Conservation (phyloP, 306 rosid species). For the Carpinus viminea region DNA sequence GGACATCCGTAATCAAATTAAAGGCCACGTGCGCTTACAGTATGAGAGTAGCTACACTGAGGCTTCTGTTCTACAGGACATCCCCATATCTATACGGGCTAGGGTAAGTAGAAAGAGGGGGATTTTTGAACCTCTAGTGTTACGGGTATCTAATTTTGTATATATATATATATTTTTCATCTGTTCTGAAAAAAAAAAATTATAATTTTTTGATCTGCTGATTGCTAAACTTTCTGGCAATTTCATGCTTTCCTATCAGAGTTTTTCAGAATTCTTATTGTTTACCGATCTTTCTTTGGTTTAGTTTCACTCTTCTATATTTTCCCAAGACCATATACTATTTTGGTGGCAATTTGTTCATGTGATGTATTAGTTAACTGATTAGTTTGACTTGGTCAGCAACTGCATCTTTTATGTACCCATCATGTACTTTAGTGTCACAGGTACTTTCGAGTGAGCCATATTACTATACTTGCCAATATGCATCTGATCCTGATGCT, state of each 20-base stretch:
- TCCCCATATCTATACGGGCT: conserved; percentile 85
- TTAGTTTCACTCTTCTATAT: background rate
- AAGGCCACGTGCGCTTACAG: conserved; percentile 88
- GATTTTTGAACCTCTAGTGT: conserved; percentile 16
- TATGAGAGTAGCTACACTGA: conserved; percentile 93
- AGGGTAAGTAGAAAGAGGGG: conserved; percentile 53
- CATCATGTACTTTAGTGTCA: background rate
- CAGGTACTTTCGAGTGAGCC: background rate
- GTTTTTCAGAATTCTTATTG: background rate
- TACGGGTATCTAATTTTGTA: background rate
- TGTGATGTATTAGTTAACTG: background rate
- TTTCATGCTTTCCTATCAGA: background rate
- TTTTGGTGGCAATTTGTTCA: background rate
- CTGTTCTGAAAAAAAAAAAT: background rate
- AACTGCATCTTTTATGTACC: background rate
- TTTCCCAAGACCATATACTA: background rate
- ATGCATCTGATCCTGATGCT: conserved; percentile 4
- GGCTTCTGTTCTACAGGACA: conserved; percentile 72
- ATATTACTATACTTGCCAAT: background rate
- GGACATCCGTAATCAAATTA: conserved; percentile 86
- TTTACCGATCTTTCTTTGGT: background rate
- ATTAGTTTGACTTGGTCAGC: background rate
- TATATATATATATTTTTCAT: too few relatives aligned
- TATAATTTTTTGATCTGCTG: conserved; percentile 10
- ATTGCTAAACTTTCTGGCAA: background rate